Conservation (phyloP, 371 early-diverging fungal species). For the Lichtheimia ramosa region DNA sequence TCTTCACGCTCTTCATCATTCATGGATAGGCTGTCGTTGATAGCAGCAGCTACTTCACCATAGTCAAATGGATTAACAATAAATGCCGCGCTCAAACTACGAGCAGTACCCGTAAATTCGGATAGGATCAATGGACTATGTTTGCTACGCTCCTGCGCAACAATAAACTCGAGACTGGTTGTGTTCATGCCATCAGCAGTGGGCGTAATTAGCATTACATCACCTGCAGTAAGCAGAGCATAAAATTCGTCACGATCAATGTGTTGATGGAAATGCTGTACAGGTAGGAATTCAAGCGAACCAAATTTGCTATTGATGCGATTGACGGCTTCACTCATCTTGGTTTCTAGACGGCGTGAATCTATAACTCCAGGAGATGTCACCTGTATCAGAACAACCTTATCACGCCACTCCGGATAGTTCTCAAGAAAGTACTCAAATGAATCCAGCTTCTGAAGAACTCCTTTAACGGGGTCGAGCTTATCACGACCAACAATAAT, state of each 20-base stretch:
- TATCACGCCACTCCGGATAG: constrained; percentile 90
- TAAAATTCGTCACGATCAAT: constrained; percentile 95
- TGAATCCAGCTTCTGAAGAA: constrained; percentile 94
- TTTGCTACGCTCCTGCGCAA: constrained; percentile 88
- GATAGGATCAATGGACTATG: constrained; percentile 91
- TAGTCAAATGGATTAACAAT: constrained; percentile 97
- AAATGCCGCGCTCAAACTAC: constrained; percentile 83
- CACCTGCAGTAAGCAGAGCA: constrained; percentile 92
- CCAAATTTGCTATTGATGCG: constrained; percentile 95
- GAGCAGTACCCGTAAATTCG: constrained; percentile 95
- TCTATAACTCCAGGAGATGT: constrained; percentile 46
- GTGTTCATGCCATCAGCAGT: constrained; percentile 99
- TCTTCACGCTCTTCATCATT: constrained; percentile 83
- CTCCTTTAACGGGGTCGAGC: constrained; percentile 97
- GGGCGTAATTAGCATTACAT: constrained; percentile 93
- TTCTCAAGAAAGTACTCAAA: constrained; percentile 90
- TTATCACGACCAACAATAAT: constrained; percentile 99
- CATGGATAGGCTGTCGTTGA: constrained; percentile 82
- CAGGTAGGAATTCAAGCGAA: constrained; percentile 93
- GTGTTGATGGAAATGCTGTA: constrained; percentile 95
- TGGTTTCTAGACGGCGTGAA: constrained; percentile 60
- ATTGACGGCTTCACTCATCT: constrained; percentile 86
- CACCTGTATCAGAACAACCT: constrained; percentile 90
- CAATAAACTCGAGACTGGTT: constrained; percentile 95
- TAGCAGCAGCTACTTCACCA: constrained; percentile 81